These are phyloP conservation scores for Podaxis sp. DNA, from an alignment of 768 basidiomycete genomes.

Conservation along the genomic window DNA sequence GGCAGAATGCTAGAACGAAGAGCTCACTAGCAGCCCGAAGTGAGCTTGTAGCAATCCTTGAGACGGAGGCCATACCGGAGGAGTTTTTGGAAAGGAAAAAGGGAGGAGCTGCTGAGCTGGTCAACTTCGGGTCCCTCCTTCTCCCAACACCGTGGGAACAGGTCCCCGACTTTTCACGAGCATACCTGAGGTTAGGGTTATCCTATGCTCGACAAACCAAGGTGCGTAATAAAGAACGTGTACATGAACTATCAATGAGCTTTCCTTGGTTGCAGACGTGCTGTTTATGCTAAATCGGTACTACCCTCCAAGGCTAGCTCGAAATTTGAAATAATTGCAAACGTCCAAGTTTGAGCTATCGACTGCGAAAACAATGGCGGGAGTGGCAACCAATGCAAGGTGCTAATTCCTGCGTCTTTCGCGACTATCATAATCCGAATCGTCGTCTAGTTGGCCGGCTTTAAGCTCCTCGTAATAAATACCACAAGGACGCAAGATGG, in stretches of 20 bases:
- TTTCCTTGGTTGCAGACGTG: no score
- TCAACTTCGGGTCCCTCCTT: constrained; percentile 25
- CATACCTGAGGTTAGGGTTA: constrained; percentile 30
- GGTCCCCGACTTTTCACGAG: constrained; percentile 41
- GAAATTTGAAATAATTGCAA: no score
- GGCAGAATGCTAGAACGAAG: background rate
- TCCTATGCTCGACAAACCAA: background rate
- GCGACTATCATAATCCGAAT: no score
- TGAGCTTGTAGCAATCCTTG: constrained; percentile 68
- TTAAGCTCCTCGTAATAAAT: background rate
- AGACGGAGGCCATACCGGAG: constrained; percentile 51
- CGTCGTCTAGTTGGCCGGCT: no score
- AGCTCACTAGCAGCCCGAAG: constrained; percentile 59
- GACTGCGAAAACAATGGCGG: no score
- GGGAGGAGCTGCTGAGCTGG: constrained; percentile 28
- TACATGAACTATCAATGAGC: background rate
- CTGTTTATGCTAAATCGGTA: no score
- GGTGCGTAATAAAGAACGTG: background rate
- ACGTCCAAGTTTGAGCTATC: no score
- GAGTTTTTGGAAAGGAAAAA: constrained; percentile 27
- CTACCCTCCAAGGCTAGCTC: no score
- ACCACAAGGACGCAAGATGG: background rate
- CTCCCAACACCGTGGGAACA: constrained; percentile 33
- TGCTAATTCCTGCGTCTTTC: no score
- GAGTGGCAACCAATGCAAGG: no score